phyloP scores from a whole-genome alignment of 345 rosid genomes.

The Boechera stricta region DNA sequence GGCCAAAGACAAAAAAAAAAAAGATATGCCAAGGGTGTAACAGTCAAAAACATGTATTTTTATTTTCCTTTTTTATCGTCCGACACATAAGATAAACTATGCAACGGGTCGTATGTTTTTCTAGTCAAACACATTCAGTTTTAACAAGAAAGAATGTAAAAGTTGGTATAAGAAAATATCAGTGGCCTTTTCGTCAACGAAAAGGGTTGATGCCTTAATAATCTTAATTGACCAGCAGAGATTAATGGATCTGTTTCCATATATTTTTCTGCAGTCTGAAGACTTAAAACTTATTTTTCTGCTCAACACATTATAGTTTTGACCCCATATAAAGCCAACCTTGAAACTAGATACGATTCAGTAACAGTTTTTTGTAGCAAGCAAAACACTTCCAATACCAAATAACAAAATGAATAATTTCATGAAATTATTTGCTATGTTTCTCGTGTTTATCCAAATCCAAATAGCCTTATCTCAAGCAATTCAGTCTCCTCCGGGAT shows the following conservation, averaged over 20 bases:
- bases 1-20: no score
- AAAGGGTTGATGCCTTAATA: not conserved
- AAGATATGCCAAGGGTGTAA: no score
- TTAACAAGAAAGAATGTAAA: not conserved
- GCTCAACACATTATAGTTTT: not conserved
- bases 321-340: not conserved
- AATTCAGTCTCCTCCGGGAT: not conserved
- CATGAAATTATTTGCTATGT: constrained; percentile 23
- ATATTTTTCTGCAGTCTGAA: not conserved
- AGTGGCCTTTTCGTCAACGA: no score
- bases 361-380: not conserved
- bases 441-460: constrained; percentile 29
- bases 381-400: not conserved
- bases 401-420: constrained; percentile 28
- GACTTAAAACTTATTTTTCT: no score
- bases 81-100: no score
- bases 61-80: no score
- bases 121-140: not conserved
- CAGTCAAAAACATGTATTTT: no score
- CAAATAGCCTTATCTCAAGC: constrained; percentile 27
- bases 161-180: no score
- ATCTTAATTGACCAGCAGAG: not conserved
- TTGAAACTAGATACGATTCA: not conserved
- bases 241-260: no score
- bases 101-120: not conserved